Conservation (phyloP, 805 yeast species). For the Starmera amethionina region DNA sequence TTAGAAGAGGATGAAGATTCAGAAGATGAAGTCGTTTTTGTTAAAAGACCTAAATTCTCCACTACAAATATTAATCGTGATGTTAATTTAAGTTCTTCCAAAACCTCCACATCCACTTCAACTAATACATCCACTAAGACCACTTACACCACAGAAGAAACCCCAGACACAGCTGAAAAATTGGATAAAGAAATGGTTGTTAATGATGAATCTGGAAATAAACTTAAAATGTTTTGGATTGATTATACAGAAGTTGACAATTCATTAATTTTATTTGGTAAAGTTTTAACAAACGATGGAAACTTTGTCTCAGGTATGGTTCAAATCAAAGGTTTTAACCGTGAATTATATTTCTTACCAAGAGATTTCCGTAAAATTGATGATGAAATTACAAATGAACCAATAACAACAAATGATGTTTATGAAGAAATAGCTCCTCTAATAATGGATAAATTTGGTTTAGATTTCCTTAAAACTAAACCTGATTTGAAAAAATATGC, state of each 20-base stretch:
- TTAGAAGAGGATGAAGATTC: slow-evolving; percentile 31
- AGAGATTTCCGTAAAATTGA: slow-evolving; percentile 37
- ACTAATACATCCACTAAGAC: slow-evolving; percentile 3
- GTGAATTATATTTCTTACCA: slow-evolving; percentile 76
- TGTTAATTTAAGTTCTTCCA: slow-evolving; percentile 28
- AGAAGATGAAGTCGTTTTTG: slow-evolving; percentile 49
- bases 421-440: slow-evolving; percentile 68
- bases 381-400: slow-evolving; percentile 29
- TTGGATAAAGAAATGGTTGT: slow-evolving; percentile 14
- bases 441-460: slow-evolving; percentile 50
- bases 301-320: slow-evolving; percentile 63
- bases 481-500: slow-evolving; percentile 75
- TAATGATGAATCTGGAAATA: slow-evolving; percentile 26
- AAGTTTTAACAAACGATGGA: slow-evolving; percentile 51
- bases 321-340: slow-evolving; percentile 57
- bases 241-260: slow-evolving; percentile 77
- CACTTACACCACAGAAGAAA: slow-evolving; percentile 17
- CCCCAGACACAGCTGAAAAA: slow-evolving; percentile 9
- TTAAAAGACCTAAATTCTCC: slow-evolving; percentile 40
- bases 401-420: slow-evolving; percentile 51
- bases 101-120: background rate
- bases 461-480: slow-evolving; percentile 55
- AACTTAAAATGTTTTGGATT: slow-evolving; percentile 77
- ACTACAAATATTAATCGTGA: slow-evolving; percentile 31
- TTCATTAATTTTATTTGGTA: slow-evolving; percentile 70